Evolutionary conservation across 345 rosid genomes (phyloP).

Genomic region (Sonneratia alba): DNA sequence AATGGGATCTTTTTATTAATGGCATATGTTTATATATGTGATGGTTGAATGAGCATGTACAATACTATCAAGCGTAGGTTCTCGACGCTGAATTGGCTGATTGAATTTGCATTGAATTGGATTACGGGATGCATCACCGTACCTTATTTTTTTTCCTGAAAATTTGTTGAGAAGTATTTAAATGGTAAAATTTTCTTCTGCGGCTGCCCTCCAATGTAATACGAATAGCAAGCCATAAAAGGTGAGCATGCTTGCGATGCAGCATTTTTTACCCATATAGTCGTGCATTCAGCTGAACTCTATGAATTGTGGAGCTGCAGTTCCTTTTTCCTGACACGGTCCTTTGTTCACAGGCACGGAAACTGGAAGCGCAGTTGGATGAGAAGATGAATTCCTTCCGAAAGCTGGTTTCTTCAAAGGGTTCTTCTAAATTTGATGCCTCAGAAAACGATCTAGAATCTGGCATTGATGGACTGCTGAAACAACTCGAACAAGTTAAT

Average conservation of each 20-base stretch:
- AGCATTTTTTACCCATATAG: background rate
- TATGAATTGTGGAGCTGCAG: background rate
- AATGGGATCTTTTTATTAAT: background rate
- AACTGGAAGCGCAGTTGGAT: slow-evolving; percentile 92
- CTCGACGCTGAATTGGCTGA: background rate
- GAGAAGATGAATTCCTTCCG: slow-evolving; percentile 93
- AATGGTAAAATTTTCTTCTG: too few relatives aligned
- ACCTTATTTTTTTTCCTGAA: background rate
- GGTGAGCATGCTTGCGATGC: background rate
- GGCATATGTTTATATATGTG: background rate
- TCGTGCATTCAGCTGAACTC: background rate
- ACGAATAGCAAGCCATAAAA: background rate
- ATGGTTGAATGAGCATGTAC: background rate
- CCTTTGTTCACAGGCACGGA: slow-evolving; percentile 56
- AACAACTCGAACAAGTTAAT: slow-evolving; percentile 80
- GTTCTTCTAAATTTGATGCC: slow-evolving; percentile 45
- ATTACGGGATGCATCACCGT: background rate
- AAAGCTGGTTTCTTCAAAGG: slow-evolving; percentile 69
- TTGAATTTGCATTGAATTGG: background rate
- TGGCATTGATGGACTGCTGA: slow-evolving; percentile 52
- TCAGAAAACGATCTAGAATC: slow-evolving; percentile 72
- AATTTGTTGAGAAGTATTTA: background rate
- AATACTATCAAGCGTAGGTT: background rate
- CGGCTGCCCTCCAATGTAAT: too few relatives aligned
- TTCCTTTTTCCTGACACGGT: background rate